Evolutionary conservation across 768 basidiomycete genomes (phyloP).

Genomic region (Kondoa subrosea): DNA sequence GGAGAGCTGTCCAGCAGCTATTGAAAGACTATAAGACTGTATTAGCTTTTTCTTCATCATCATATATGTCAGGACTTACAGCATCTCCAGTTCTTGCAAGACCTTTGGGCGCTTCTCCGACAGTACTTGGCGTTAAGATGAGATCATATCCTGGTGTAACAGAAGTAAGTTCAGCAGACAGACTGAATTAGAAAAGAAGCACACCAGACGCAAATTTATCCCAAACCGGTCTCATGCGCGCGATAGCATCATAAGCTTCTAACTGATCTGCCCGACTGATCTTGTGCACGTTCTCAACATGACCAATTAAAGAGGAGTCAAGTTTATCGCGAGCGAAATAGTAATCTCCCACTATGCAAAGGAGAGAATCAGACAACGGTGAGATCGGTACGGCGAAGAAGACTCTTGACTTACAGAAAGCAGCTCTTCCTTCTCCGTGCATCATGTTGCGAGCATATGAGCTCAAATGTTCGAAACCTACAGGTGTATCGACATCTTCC

Average conservation of each 20-base stretch:
- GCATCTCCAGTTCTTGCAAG: constrained; percentile 24
- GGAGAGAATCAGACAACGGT: too few relatives aligned
- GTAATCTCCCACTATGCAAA: constrained; percentile 30
- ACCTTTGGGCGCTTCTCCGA: constrained; percentile 27
- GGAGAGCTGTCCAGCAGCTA: constrained; percentile 29
- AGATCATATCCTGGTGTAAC: constrained; percentile 24
- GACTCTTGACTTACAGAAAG: too few relatives aligned
- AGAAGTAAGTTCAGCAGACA: background rate
- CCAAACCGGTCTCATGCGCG: constrained; percentile 25
- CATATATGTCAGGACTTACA: too few relatives aligned
- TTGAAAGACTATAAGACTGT: constrained; percentile 21
- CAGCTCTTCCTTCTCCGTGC: constrained; percentile 24
- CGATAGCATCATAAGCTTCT: constrained; percentile 28
- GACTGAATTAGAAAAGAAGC: background rate
- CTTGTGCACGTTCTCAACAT: constrained; percentile 25
- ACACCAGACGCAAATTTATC: constrained; percentile 25
- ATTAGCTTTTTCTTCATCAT: too few relatives aligned
- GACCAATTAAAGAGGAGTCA: constrained; percentile 18
- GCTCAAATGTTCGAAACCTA: constrained; percentile 22
- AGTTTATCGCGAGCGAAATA: constrained; percentile 18
- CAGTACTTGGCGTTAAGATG: constrained; percentile 28
- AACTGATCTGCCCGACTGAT: constrained; percentile 21
- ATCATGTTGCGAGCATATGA: constrained; percentile 9
- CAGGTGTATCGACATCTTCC: constrained; percentile 28
- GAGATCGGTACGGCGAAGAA: too few relatives aligned